These are phyloP conservation scores for Diaporthe batatas DNA, from an alignment of 2,329 filamentous ascomycete genomes.

Conservation along the genomic window DNA sequence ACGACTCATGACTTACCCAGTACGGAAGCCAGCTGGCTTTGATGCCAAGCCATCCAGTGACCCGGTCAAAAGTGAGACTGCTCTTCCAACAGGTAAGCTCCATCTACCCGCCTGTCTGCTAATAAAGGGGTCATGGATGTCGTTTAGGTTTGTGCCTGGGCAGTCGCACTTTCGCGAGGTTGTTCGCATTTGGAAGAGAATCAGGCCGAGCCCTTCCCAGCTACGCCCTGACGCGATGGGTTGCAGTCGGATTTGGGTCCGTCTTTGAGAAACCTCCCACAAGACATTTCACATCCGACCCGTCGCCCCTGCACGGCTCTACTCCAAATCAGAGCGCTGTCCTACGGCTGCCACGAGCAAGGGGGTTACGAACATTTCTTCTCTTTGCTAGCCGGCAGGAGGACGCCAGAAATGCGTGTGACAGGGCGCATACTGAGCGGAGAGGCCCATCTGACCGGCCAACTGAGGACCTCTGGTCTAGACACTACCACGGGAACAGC, in stretches of 20 bases:
- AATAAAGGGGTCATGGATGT: conserved; percentile 23
- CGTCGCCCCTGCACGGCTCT: conserved; percentile 38
- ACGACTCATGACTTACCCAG: not conserved
- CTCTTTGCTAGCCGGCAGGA: conserved; percentile 3
- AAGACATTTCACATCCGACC: conserved; percentile 40
- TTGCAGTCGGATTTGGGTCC: conserved; percentile 42
- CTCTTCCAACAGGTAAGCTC: conserved; percentile 10
- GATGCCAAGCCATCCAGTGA: conserved; percentile 24
- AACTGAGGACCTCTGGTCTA: conserved; percentile 29
- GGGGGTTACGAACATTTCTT: conserved; percentile 8
- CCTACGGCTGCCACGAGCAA: conserved; percentile 30
- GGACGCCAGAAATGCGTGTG: conserved; percentile 15
- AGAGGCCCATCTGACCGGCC: conserved; percentile 30
- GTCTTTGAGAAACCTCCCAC: conserved; percentile 41
- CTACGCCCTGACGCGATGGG: not conserved
- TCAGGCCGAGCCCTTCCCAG: not conserved
- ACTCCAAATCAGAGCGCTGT: conserved; percentile 35
- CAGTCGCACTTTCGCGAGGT: conserved; percentile 26
- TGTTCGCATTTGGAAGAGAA: conserved; percentile 22
- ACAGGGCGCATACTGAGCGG: conserved; percentile 26
- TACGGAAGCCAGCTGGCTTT: not conserved
- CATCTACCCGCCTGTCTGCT: conserved; percentile 24
- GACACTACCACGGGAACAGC: conserved; percentile 23
- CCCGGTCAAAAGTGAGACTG: conserved; percentile 27
- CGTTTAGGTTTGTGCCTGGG: conserved; percentile 27